phyloP scores from a whole-genome alignment of 2,329 filamentous ascomycete species.

The Calonectria montana region DNA sequence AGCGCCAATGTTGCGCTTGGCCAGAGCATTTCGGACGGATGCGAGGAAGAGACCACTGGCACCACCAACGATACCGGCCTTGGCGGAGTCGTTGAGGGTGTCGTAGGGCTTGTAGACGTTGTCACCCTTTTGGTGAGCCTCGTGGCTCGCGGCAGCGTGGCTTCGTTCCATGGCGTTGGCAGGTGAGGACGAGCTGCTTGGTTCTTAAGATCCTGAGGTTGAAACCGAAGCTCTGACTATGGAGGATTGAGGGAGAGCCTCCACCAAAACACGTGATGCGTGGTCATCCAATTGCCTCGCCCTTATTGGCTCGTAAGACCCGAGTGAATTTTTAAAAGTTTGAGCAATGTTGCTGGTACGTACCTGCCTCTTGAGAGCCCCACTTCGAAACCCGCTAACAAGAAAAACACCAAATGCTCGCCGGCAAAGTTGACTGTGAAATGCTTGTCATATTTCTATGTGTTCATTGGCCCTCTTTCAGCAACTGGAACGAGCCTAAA shows the following conservation, averaged over 20 bases:
- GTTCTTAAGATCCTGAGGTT: slow-evolving; percentile 40
- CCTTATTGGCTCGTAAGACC: slow-evolving; percentile 44
- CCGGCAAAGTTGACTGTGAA: neutral
- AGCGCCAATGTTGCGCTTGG: slow-evolving; percentile 83
- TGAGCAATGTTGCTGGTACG: slow-evolving; percentile 27
- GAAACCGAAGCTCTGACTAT: slow-evolving; percentile 38
- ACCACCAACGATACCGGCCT: slow-evolving; percentile 73
- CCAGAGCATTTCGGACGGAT: slow-evolving; percentile 87
- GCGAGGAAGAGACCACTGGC: slow-evolving; percentile 77
- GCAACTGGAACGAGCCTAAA: neutral
- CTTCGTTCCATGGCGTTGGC: slow-evolving; percentile 48
- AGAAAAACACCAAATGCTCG: slow-evolving; percentile 31
- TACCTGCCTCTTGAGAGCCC: slow-evolving; percentile 17
- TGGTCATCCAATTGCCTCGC: slow-evolving; percentile 48
- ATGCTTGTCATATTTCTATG: neutral
- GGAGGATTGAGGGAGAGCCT: slow-evolving; percentile 36
- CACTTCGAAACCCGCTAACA: slow-evolving; percentile 28
- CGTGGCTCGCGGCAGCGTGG: slow-evolving; percentile 42
- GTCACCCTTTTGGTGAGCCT: slow-evolving; percentile 38
- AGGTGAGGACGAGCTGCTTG: slow-evolving; percentile 40
- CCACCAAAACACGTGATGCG: slow-evolving; percentile 48
- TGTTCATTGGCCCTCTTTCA: neutral
- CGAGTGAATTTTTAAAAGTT: slow-evolving; percentile 24
- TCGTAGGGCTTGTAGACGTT: slow-evolving; percentile 76
- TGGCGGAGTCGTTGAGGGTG: slow-evolving; percentile 75